phyloP scores from a whole-genome alignment of 1,284 basidiomycete species.

The Ganoderma sinense region DNA sequence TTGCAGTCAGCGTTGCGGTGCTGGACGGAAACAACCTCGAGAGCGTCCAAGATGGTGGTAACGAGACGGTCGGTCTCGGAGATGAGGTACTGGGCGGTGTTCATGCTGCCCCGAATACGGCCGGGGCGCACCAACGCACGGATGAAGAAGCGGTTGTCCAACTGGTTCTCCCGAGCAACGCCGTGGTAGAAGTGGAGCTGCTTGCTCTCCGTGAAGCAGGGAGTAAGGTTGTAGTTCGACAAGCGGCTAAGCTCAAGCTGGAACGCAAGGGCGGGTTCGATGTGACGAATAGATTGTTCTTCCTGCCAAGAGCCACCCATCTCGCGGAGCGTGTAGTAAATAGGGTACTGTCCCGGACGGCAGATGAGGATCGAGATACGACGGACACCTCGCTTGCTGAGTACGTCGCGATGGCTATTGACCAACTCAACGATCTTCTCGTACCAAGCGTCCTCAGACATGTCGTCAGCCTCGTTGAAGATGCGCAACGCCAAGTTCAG shows the following conservation, averaged over 20 bases:
- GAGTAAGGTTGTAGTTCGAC: slow-evolving; percentile 96
- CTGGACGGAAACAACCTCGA: slow-evolving; percentile 91
- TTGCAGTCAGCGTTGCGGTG: slow-evolving; percentile 94
- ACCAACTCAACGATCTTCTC: slow-evolving; percentile 78
- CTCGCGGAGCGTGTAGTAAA: slow-evolving; percentile 93
- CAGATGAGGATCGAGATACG: slow-evolving; percentile 95
- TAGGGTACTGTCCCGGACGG: slow-evolving; percentile 90
- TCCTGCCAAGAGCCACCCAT: slow-evolving; percentile 86
- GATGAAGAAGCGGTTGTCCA: slow-evolving; percentile 98
- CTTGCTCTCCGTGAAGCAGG: slow-evolving; percentile 92
- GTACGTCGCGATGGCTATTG: slow-evolving; percentile 72
- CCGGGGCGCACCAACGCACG: slow-evolving; percentile 97
- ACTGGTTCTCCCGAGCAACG: slow-evolving; percentile 93
- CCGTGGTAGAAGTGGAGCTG: slow-evolving; percentile 98
- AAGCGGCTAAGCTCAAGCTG: slow-evolving; percentile 97
- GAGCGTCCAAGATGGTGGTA: slow-evolving; percentile 92
- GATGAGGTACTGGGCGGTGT: slow-evolving; percentile 95
- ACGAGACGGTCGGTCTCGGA: slow-evolving; percentile 98
- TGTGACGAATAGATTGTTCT: slow-evolving; percentile 97
- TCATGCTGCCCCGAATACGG: slow-evolving; percentile 90
- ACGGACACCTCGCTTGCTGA: slow-evolving; percentile 84
- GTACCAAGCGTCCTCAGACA: slow-evolving; percentile 83
- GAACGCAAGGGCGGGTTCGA: slow-evolving; percentile 98
- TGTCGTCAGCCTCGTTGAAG: slow-evolving; percentile 79
- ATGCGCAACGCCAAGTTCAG: slow-evolving; percentile 93